These are phyloP conservation scores for Drechmeria coniospora DNA, from an alignment of 2,329 filamentous ascomycete species.

Conservation along the genomic window DNA sequence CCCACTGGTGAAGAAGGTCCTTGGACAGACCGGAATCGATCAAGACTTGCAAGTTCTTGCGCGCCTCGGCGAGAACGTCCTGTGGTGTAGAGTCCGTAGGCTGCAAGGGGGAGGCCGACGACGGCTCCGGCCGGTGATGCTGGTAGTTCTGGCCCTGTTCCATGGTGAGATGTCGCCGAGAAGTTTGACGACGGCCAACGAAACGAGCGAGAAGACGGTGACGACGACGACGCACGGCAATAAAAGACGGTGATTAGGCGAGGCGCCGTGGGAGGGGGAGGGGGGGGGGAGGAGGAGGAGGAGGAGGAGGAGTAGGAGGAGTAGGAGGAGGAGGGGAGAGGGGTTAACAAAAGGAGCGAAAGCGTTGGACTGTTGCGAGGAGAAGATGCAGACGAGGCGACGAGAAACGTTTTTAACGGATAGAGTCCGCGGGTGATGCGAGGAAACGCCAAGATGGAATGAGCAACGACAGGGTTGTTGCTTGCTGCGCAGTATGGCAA, in stretches of 20 bases:
- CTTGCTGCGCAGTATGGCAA: no score
- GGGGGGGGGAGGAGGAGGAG: constrained; percentile 4
- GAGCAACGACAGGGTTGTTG: background rate
- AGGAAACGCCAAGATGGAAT: background rate
- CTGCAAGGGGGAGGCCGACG: constrained; percentile 5
- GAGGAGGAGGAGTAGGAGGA: constrained; percentile 5
- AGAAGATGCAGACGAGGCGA: constrained; percentile 1
- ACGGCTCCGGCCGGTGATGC: constrained; percentile 11
- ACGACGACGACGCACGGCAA: constrained; percentile 2
- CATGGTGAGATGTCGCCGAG: constrained; percentile 12
- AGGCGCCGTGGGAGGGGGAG: constrained; percentile 2
- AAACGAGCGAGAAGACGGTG: constrained; percentile 4
- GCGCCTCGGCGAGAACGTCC: constrained; percentile 28
- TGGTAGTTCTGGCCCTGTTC: constrained; percentile 15
- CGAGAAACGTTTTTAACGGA: constrained; percentile 4
- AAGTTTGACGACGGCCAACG: no score
- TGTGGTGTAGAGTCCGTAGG: constrained; percentile 20
- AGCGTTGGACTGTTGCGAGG: no score
- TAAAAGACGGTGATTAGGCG: no score
- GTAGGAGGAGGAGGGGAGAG: constrained; percentile 4
- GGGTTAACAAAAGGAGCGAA: constrained; percentile 1
- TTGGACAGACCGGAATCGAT: constrained; percentile 29
- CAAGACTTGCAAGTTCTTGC: constrained; percentile 28
- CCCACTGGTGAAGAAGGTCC: constrained; percentile 25
- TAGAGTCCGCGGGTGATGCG: constrained; percentile 1